Evolutionary conservation across 768 basidiomycete species (phyloP), one percentile per base, ranked within the genome.

Genomic region (Tylopilus sp.): DNA sequence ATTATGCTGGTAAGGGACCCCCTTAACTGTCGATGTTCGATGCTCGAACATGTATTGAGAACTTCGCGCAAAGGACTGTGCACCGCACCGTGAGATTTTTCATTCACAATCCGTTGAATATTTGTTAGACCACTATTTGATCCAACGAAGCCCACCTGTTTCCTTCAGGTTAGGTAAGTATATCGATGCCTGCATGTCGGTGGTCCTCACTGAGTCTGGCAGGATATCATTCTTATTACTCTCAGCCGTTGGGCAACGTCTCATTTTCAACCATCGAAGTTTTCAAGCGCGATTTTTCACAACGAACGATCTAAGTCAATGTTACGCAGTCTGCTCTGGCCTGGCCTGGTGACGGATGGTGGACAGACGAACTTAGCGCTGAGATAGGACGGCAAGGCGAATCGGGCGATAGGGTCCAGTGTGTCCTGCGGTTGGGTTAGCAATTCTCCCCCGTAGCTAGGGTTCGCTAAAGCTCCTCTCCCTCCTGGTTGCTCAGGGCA

Each of bases 201-300:
- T 3, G 22, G 20, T 6, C 45, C 20, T 48, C 13, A 40, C 28
- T 10, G 25, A 33, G 20, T 11, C 28, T 8, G 28, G 18, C 51
- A 63, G 62, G 11, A 8, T 64, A 13, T 25, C 62, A 5, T 40
- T 21, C 6, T 59, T 57, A 2, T 15, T 61, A 0, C 46, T 63
- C 15, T 53, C n/a, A n/a, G n/a, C n/a, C n/a, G n/a, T n/a, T n/a
- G n/a, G n/a, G n/a, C n/a, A n/a, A n/a, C n/a, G n/a, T n/a, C n/a
- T n/a, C n/a, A n/a, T n/a, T n/a, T n/a, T n/a, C n/a, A n/a, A n/a
- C n/a, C n/a, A n/a, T n/a, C n/a, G n/a, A n/a, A n/a, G n/a, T n/a
- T n/a, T n/a, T n/a, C n/a, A n/a, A n/a, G n/a, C n/a, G n/a, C n/a
- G n/a, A n/a, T n/a, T n/a, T n/a, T n/a, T n/a, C n/a, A n/a, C n/a